A percentile compares a stretch with the other conserved stretches of the same genome.
Conservation (phyloP, 305 asterid genomes). For the Fraxinus floribunda region DNA sequence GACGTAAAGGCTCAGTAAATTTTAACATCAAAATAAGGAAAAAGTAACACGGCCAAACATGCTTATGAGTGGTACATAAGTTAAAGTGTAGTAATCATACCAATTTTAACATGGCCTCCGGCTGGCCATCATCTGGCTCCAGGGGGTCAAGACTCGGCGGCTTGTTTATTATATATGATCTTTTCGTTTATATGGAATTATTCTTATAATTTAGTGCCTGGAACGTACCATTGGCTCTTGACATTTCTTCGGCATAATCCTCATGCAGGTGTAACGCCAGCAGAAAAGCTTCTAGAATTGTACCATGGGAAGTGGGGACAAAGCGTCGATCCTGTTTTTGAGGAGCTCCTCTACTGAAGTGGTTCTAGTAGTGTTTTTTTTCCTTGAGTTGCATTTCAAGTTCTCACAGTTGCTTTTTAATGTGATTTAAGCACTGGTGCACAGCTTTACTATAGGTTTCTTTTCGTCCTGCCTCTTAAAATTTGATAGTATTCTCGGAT, state of each 20-base stretch:
- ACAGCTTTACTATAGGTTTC: neutral
- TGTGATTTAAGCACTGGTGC: slow-evolving; percentile 1
- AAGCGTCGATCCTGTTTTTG: slow-evolving; percentile 66
- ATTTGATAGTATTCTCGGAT: neutral
- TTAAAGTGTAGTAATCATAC: neutral
- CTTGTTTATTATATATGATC: neutral
- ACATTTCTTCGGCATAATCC: slow-evolving; percentile 6
- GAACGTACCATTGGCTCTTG: neutral
- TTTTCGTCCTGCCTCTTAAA: neutral
- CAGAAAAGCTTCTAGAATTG: slow-evolving; percentile 75
- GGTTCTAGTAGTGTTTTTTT: neutral
- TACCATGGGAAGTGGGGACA: slow-evolving; percentile 89
- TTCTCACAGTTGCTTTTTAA: neutral
- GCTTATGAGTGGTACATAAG: neutral
- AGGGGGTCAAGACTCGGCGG: neutral
- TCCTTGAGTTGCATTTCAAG: neutral
- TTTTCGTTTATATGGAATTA: neutral
- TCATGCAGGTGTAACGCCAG: slow-evolving; percentile 72
- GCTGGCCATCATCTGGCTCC: neutral
- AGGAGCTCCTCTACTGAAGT: slow-evolving; percentile 66
- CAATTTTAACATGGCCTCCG: neutral
- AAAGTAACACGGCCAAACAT: neutral
- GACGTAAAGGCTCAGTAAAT: neutral
- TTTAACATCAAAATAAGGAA: neutral
- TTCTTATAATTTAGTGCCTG: neutral